Percentiles rank a stretch among this genome's conserved stretches.
Conservation (phyloP, 164 flowering plant genomes). For the Euptelea pleiosperma region DNA sequence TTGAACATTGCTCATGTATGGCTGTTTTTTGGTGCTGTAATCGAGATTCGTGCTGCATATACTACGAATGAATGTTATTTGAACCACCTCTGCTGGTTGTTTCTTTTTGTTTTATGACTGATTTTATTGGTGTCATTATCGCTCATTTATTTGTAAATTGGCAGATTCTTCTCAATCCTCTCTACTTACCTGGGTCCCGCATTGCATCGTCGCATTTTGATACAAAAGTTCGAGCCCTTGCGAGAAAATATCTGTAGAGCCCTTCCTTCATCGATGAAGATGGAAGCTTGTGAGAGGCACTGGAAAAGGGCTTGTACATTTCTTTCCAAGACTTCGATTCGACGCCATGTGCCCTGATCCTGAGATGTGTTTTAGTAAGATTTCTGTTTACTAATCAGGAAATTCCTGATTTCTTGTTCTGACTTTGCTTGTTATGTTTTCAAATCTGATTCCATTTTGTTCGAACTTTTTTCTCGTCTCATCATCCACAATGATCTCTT, state of each 20-base stretch:
- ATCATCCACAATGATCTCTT: no score
- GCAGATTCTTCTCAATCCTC: conserved; percentile 86
- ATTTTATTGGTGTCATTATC: background rate
- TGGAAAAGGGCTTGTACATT: background rate
- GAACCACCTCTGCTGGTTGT: no score
- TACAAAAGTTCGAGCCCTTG: conserved; percentile 90
- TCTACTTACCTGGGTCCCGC: conserved; percentile 84
- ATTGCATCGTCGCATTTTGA: conserved; percentile 83
- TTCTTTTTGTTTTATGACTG: background rate
- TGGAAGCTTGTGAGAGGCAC: conserved; percentile 1
- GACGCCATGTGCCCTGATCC: background rate
- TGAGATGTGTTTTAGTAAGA: background rate
- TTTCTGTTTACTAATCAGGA: background rate
- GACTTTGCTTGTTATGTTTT: no score
- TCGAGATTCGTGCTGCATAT: no score
- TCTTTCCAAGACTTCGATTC: background rate
- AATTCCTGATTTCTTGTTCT: no score
- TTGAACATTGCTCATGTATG: no score
- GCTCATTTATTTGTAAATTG: conserved; percentile 6
- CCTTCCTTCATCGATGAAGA: background rate
- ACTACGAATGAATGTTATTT: no score
- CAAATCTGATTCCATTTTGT: no score
- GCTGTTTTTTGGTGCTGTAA: no score
- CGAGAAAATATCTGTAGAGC: conserved; percentile 65
- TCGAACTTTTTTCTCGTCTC: no score